Evolutionary conservation across 768 basidiomycete genomes (phyloP), one percentile per base, ranked within the genome.

Genomic region (Boletus fagicola): DNA sequence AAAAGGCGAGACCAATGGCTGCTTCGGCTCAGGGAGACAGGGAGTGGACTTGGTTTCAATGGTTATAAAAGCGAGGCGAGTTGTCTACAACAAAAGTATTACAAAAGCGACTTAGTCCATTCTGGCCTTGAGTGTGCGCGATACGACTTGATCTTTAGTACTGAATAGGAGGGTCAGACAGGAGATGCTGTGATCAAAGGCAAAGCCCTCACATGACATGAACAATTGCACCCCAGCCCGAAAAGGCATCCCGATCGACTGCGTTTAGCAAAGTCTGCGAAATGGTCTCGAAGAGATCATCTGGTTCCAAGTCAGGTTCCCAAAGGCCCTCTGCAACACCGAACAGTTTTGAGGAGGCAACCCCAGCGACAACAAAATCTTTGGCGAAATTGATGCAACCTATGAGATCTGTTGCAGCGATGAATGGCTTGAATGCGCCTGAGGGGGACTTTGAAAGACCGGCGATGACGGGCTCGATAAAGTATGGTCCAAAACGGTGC

Each of bases 261-360:
- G 94, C 91, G 66, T 95, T 98, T 73, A 98, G 73, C 58, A 99
- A 74, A 8, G 94, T 95, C 74, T 99, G 97, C 30, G 92, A 94
- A 67, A 98, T 94, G 2, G 97, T 98, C 78, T 99, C 97, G 68
- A 99, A 99, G 46, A 99, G 77, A 72, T 98, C 97, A 68, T 98
- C 97, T 15, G 95, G 85, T 70, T 88, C 94, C 72, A 99, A 78
- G 72, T 94, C 92, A 10, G 96, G 94, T 74, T 99, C 97, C 97
- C 97, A 99, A 31, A 99, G 81, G 3, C 94, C 94, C 74, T 99
- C 97, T 42, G 97, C 97, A 51, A 96, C 87, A 88, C 97, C 97
- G 66, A 87, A 97, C 62, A 99, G 75, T 77, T 98, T 98, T 59
- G 85, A 79, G 67, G 87, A 87, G 22, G 97, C 96, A 1, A 94